phyloP scores from a whole-genome alignment of 768 basidiomycete species.

The Rhodotorula diobovata region DNA sequence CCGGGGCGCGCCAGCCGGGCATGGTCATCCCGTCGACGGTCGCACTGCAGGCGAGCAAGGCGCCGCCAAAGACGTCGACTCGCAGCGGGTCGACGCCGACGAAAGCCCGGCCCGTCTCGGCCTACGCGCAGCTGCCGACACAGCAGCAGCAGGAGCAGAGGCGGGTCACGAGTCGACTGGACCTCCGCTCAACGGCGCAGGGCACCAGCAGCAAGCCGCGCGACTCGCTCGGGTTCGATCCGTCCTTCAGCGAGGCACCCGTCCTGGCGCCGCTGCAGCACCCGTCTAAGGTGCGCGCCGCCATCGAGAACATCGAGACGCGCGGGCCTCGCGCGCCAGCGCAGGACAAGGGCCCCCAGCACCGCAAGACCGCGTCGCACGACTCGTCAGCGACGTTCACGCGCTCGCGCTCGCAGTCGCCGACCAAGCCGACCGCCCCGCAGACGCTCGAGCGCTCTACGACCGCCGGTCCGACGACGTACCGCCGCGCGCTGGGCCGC shows the following conservation, averaged over 20 bases:
- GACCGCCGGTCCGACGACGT: not conserved
- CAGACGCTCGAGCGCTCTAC: not conserved
- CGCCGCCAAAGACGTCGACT: not conserved
- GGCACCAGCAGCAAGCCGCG: not conserved
- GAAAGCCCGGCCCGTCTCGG: not conserved
- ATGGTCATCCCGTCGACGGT: not conserved
- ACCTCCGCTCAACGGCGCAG: not conserved
- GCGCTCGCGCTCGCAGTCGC: not conserved
- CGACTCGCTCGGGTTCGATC: conserved; percentile 10
- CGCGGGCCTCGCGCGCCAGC: not conserved
- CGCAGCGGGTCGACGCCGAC: not conserved
- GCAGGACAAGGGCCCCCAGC: too few species aligned
- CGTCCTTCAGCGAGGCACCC: conserved; percentile 8
- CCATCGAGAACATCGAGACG: conserved; percentile 30
- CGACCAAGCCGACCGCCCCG: not conserved
- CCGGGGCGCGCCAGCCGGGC: not conserved
- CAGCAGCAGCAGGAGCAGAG: not conserved
- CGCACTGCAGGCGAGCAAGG: not conserved
- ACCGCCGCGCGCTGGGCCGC: conserved; percentile 6
- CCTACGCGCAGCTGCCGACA: not conserved
- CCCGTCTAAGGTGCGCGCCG: conserved; percentile 22
- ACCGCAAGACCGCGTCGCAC: not conserved
- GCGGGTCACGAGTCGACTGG: not conserved
- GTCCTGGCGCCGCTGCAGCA: conserved; percentile 21
- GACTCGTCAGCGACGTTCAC: not conserved